phyloP scores from a whole-genome alignment of 495 filamentous ascomycete genomes.

The Cetradonia linearis region DNA sequence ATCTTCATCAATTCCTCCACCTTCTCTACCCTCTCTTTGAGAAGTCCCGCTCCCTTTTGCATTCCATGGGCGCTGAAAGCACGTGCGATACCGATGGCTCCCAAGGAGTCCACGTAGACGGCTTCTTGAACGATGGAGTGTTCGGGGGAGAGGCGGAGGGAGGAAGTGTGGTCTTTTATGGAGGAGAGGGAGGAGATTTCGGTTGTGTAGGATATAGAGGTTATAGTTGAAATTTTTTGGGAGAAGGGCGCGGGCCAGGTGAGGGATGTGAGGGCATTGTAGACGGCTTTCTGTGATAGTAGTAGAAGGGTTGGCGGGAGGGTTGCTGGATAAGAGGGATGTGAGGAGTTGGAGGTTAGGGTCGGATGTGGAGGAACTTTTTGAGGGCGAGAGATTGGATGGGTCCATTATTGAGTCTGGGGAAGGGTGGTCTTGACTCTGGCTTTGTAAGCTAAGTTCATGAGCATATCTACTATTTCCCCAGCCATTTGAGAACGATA shows the following conservation, averaged over 20 bases:
- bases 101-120: conserved; percentile 68
- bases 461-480: not conserved
- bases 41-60: not conserved
- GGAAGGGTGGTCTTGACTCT: not conserved
- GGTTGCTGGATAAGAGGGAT: not conserved
- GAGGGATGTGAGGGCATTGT: conserved; percentile 13
- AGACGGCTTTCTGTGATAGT: too few species aligned
- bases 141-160: conserved; percentile 43
- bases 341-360: not conserved
- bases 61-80: conserved; percentile 52
- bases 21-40: not conserved
- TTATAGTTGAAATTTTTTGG: conserved; percentile 11
- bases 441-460: too few species aligned
- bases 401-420: not conserved
- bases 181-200: not conserved
- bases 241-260: conserved; percentile 17
- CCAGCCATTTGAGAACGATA: not conserved
- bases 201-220: conserved; percentile 17
- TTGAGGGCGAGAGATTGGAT: not conserved
- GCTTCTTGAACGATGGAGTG: conserved; percentile 68
- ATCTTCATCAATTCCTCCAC: conserved; percentile 1
- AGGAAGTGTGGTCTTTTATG: not conserved
- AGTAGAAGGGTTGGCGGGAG: too few species aligned
- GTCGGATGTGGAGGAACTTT: not conserved
- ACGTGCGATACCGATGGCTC: conserved; percentile 57